Evolutionary conservation across 306 rosid species (phyloP), one percentile per base, ranked within the genome.

Genomic region (Rubus idaeus): DNA sequence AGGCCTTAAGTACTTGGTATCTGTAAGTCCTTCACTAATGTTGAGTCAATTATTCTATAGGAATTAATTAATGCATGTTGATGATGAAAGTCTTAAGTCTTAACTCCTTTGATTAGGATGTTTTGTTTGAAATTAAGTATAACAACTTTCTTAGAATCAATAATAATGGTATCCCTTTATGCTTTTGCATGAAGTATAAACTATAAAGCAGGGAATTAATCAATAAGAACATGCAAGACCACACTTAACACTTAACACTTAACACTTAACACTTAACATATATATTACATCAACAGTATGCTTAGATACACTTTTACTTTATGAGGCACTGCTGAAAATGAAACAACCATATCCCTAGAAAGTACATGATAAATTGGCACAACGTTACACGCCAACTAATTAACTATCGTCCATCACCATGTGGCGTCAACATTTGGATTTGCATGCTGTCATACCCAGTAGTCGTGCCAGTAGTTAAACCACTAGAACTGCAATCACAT

Each of bases 381-480:
- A 23, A 23, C 26, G 26, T 23, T 23, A 23, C 26, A 55, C 9
- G 4, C 14, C 23, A 17, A 30, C 35, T 30, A 30, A 57, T 17
- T 18, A 52, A 56, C 14, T 55, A 77, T 23, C 80, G 20, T 0
- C 74, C 75, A 21, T 41, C 57, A 49, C 3, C 50, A 40, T 64
- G 8, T 18, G 73, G 26, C 61, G 0, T 76, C 8, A 68, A 16
- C 57, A 42, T 16, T 3, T 76, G 67, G 18, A 3, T 44, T 30
- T 68, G 75, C 56, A 77, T 77, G 60, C 68, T 77, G 26, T 53
- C 57, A 42, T 67, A 51, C 3, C 3, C 45, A 3, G 0, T 17
- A 2, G 49, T 0, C 10, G 58, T 49, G 7, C 60, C 60, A 8
- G 1, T 55, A n/a, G 11, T 44, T n/a, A n/a, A 0, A 61, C 26